Evolutionary conservation across 169 alveolate genomes (phyloP).

Genomic region (Besnoitia besnoiti): DNA sequence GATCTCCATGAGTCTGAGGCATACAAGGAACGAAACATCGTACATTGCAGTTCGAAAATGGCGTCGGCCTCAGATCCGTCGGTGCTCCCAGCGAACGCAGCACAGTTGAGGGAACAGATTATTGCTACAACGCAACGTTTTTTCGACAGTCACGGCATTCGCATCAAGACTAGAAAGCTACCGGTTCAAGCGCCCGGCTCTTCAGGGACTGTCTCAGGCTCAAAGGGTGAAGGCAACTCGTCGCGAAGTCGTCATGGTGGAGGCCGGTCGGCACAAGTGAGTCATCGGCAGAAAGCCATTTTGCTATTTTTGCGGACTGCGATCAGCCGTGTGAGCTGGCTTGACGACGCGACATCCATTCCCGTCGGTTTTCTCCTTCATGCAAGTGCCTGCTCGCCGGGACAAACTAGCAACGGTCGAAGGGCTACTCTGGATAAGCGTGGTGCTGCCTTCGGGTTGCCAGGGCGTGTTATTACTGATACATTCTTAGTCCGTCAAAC

Average conservation of each 20-base stretch:
- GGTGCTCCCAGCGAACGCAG: conserved; percentile 3
- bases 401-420: no score
- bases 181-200: not conserved
- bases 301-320: not conserved
- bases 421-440: no score
- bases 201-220: not conserved
- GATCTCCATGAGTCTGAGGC: no score
- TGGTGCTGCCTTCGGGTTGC: no score
- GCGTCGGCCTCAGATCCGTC: not conserved
- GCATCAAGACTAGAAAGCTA: not conserved
- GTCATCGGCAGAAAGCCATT: not conserved
- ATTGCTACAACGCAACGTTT: conserved; percentile 16
- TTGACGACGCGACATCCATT: no score
- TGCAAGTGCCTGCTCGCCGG: no score
- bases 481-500: no score
- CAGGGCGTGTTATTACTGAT: no score
- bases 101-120: not conserved
- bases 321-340: no score
- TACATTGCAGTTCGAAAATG: not conserved
- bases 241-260: not conserved
- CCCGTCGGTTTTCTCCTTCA: no score
- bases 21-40: not conserved
- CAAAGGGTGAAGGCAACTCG: not conserved
- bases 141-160: conserved; percentile 5
- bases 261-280: not conserved